These are phyloP conservation scores for Colletotrichum cuscutae DNA, from an alignment of 2,329 filamentous ascomycete genomes.

Conservation along the genomic window DNA sequence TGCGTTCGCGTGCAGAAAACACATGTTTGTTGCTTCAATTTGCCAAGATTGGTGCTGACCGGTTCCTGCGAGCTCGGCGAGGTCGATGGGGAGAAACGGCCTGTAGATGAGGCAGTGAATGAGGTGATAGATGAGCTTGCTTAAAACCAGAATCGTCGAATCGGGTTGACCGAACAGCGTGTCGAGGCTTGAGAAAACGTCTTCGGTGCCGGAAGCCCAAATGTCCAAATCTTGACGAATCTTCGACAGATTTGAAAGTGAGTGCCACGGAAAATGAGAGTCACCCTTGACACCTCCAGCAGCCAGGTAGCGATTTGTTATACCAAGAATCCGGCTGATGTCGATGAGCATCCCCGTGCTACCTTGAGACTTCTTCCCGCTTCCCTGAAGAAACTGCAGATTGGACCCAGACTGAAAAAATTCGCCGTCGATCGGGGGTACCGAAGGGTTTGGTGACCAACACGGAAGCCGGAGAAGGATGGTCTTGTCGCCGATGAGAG, in stretches of 20 bases:
- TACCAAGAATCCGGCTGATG: constrained; percentile 83
- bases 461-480: constrained; percentile 81
- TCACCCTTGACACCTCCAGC: constrained; percentile 89
- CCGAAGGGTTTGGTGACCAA: constrained; percentile 72
- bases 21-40: constrained; percentile 89
- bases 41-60: constrained; percentile 93
- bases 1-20: constrained; percentile 86
- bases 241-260: constrained; percentile 84
- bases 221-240: constrained; percentile 87
- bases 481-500: constrained; percentile 81
- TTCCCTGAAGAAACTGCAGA: constrained; percentile 76
- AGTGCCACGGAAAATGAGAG: constrained; percentile 91
- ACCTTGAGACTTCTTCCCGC: constrained; percentile 77
- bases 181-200: constrained; percentile 81
- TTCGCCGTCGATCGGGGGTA: constrained; percentile 77
- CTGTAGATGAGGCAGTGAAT: constrained; percentile 89
- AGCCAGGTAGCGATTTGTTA: constrained; percentile 85
- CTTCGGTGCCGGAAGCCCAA: constrained; percentile 85
- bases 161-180: constrained; percentile 81
- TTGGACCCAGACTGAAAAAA: constrained; percentile 85
- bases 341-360: constrained; percentile 86
- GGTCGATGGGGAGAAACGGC: constrained; percentile 85
- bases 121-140: constrained; percentile 88
- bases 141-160: constrained; percentile 81
- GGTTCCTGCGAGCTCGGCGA: constrained; percentile 81